Evolutionary conservation across 345 rosid genomes (phyloP).

Genomic region (Dipteronia sinensis): DNA sequence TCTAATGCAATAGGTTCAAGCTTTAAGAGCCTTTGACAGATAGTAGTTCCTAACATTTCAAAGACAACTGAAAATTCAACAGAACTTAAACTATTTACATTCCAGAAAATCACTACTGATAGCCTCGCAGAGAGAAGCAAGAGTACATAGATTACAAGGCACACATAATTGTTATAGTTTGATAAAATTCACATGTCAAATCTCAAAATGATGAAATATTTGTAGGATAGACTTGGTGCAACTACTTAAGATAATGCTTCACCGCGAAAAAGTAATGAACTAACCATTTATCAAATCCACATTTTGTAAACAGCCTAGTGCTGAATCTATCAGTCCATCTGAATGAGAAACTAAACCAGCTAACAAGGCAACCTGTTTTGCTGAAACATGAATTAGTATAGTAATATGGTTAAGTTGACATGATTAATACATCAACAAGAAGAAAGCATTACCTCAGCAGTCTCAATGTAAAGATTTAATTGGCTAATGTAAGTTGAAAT

Average conservation of each 20-base stretch:
- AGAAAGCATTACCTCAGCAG: constrained; percentile 71
- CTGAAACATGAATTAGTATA: constrained; percentile 25
- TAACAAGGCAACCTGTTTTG: constrained; percentile 69
- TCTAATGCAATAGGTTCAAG: neutral
- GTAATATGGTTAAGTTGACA: constrained; percentile 15
- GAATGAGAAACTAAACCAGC: constrained; percentile 81
- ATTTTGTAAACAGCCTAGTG: constrained; percentile 57
- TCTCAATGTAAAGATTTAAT: constrained; percentile 79
- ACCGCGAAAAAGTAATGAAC: constrained; percentile 28
- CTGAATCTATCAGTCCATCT: constrained; percentile 69
- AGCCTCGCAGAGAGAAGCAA: constrained; percentile 1
- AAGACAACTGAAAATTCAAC: neutral
- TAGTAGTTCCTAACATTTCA: neutral
- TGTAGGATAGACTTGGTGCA: neutral
- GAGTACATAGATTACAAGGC: neutral
- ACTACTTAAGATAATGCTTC: constrained; percentile 14
- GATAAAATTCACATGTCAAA: neutral
- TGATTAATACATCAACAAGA: constrained; percentile 21
- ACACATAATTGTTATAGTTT: neutral
- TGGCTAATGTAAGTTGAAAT: constrained; percentile 53
- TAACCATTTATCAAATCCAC: constrained; percentile 52
- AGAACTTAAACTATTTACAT: constrained; percentile 13
- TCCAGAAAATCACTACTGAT: constrained; percentile 2
- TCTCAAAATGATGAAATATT: neutral
- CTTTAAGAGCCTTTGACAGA: neutral